Percentiles rank a stretch among this genome's conserved stretches.
Evolutionary conservation across 805 yeast species (phyloP).

Genomic region (Deakozyma indianensis): DNA sequence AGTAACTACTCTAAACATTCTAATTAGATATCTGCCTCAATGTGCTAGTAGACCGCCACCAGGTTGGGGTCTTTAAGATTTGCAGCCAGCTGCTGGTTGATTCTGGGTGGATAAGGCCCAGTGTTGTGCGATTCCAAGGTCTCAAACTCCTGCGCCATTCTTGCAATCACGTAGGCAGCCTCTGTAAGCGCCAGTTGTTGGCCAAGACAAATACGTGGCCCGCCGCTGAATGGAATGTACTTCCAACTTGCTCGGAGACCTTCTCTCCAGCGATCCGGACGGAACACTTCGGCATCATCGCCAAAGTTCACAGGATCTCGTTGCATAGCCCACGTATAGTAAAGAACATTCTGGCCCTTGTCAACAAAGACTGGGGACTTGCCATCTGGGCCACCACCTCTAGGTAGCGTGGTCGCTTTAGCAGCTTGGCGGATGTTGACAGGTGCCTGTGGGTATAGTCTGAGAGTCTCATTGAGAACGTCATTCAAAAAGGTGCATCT

Average conservation of each 20-base stretch:
- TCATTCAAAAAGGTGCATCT: conserved; percentile 28
- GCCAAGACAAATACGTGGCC: conserved; percentile 34
- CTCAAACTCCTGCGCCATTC: conserved; percentile 12
- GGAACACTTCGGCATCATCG: conserved; percentile 24
- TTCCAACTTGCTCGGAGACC: conserved; percentile 23
- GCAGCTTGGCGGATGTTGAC: conserved; percentile 28
- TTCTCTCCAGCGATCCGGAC: conserved; percentile 33
- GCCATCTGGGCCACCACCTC: conserved; percentile 30
- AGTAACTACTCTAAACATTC: too few species aligned
- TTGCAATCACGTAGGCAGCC: conserved; percentile 25
- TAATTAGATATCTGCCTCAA: too few species aligned
- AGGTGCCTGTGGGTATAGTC: conserved; percentile 34
- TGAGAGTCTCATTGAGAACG: conserved; percentile 29
- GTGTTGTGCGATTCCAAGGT: neutral
- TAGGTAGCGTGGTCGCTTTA: conserved; percentile 29
- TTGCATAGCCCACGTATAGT: conserved; percentile 26
- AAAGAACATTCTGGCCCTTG: conserved; percentile 25
- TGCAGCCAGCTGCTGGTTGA: neutral
- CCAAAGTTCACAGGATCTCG: conserved; percentile 25
- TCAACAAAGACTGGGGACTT: conserved; percentile 22
- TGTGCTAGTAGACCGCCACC: conserved; percentile 8
- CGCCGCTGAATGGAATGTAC: conserved; percentile 32
- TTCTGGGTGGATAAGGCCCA: neutral
- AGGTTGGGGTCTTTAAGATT: neutral
- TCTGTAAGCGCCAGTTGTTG: conserved; percentile 36